These are phyloP conservation scores for Orbilia javanica DNA, from an alignment of 2,329 filamentous ascomycete species.

Conservation along the genomic window DNA sequence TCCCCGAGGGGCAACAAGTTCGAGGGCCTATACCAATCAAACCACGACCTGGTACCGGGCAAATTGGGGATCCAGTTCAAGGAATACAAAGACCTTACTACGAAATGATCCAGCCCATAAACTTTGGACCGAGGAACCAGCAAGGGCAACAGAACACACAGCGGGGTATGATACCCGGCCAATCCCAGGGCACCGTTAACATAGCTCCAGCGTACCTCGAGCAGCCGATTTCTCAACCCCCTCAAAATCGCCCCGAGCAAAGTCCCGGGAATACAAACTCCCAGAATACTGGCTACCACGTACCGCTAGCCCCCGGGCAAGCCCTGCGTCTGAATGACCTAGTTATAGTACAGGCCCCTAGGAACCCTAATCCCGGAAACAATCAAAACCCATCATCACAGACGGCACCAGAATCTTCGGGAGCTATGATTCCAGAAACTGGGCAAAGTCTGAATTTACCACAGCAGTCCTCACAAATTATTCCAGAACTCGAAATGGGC, in stretches of 20 bases:
- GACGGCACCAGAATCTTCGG: not conserved
- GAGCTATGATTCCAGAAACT: not conserved
- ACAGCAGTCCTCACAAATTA: not conserved
- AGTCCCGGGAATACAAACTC: not conserved
- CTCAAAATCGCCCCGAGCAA: not conserved
- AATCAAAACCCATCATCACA: not conserved
- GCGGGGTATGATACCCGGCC: not conserved
- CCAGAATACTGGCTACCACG: no score
- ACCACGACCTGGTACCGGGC: not conserved
- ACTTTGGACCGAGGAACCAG: not conserved
- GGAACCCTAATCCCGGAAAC: not conserved
- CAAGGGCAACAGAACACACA: not conserved
- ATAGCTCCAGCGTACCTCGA: not conserved
- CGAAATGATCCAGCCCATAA: slow-evolving; percentile 5
- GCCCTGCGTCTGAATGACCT: no score
- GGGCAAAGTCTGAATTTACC: not conserved
- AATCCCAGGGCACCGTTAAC: not conserved
- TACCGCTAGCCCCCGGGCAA: not conserved
- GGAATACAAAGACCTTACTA: not conserved
- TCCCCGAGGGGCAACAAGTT: not conserved
- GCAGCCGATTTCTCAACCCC: not conserved
- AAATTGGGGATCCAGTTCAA: not conserved
- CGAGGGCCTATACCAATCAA: not conserved
- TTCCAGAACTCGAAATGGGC: not conserved
- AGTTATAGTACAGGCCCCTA: not conserved